phyloP scores from a whole-genome alignment of 371 early-diverging fungal species.

The Mucor piriformis region DNA sequence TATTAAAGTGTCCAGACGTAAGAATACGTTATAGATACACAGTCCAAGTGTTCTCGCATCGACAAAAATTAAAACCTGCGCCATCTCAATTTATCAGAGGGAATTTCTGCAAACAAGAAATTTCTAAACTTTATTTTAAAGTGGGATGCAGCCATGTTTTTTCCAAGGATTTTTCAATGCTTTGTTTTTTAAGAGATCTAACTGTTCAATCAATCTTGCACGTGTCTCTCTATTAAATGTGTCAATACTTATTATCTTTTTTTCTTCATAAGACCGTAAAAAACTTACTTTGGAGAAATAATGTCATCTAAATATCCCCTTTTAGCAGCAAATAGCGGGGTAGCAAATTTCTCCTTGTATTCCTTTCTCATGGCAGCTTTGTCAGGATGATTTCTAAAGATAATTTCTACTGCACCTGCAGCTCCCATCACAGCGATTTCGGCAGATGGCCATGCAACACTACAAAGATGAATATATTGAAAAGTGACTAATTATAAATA shows the following conservation, averaged over 20 bases:
- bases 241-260: too few relatives aligned
- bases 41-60: too few relatives aligned
- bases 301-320: constrained; percentile 95
- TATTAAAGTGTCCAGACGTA: too few relatives aligned
- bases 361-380: constrained; percentile 81
- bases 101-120: background rate
- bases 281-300: constrained; percentile 73
- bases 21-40: too few relatives aligned
- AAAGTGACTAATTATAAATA: background rate
- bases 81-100: background rate
- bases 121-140: constrained; percentile 46
- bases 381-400: constrained; percentile 79
- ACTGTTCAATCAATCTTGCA: constrained; percentile 83
- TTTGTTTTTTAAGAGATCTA: constrained; percentile 80
- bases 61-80: background rate
- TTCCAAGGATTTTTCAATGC: constrained; percentile 78
- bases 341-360: constrained; percentile 92
- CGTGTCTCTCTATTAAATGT: constrained; percentile 65
- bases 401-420: constrained; percentile 96
- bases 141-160: constrained; percentile 95
- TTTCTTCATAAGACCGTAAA: too few relatives aligned
- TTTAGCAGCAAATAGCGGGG: constrained; percentile 95
- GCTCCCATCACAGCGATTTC: constrained; percentile 99
- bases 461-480: constrained; percentile 24
- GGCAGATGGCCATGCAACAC: constrained; percentile 95